Evolutionary conservation across 2,329 filamentous ascomycete species (phyloP).

Genomic region (Lachnellula occidentalis): DNA sequence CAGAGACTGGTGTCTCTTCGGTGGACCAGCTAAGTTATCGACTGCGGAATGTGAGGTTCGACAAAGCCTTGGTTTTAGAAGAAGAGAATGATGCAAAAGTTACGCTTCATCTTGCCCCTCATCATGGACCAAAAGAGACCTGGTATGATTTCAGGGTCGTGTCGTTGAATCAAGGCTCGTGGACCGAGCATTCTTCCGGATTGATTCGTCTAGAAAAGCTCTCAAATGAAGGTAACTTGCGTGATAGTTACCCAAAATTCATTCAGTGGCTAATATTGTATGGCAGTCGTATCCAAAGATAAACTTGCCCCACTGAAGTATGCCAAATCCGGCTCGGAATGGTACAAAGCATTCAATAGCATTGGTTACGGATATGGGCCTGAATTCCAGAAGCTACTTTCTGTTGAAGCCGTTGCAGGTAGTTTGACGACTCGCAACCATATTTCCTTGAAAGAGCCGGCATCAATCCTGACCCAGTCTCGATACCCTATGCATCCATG

Average conservation of each 20-base stretch:
- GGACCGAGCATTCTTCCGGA: conserved; percentile 16
- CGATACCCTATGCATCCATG: conserved; percentile 32
- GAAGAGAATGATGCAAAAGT: background rate
- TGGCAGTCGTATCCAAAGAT: too few relatives aligned
- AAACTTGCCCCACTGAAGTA: too few relatives aligned
- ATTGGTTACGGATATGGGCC: background rate
- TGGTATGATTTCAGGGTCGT: conserved; percentile 29
- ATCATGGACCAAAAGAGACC: background rate
- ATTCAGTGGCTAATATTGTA: too few relatives aligned
- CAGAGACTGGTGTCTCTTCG: too few relatives aligned
- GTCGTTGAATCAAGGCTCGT: conserved; percentile 19
- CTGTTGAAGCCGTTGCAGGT: too few relatives aligned
- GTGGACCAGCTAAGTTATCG: too few relatives aligned
- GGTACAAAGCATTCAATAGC: conserved; percentile 16
- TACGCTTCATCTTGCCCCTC: background rate
- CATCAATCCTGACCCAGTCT: conserved; percentile 24
- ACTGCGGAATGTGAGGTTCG: background rate
- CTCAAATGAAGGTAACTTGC: too few relatives aligned
- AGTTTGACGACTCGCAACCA: too few relatives aligned
- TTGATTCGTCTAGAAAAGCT: too few relatives aligned
- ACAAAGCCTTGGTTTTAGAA: conserved; percentile 5
- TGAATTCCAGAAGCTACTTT: background rate
- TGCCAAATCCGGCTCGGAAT: too few relatives aligned
- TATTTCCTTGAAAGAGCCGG: conserved; percentile 4
- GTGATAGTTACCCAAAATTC: too few relatives aligned